Percentiles rank a stretch among this genome's conserved stretches.
phyloP scores from a whole-genome alignment of 2,329 filamentous ascomycete genomes.

The Claviceps pazoutovae region DNA sequence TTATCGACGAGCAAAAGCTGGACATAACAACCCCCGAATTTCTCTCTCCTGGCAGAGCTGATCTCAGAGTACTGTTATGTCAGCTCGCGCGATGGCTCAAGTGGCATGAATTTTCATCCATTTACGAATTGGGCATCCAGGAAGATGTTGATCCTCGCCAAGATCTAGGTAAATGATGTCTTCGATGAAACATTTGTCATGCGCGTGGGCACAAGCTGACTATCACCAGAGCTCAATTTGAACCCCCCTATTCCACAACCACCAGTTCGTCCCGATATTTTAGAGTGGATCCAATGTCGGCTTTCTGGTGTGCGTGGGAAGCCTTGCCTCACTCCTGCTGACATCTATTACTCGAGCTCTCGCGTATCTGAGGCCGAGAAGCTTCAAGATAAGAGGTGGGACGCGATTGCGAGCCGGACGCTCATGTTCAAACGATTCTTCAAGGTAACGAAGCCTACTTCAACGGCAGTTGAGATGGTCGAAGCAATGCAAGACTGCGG shows the following conservation, averaged over 20 bases:
- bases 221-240: constrained; percentile 16
- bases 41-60: constrained; percentile 27
- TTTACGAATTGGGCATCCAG: constrained; percentile 41
- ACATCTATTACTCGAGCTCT: constrained; percentile 29
- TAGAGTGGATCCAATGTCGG: constrained; percentile 39
- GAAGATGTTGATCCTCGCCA: constrained; percentile 26
- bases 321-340: constrained; percentile 28
- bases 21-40: constrained; percentile 40
- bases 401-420: constrained; percentile 48
- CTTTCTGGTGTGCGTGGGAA: constrained; percentile 24
- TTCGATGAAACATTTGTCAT: not conserved
- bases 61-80: constrained; percentile 59
- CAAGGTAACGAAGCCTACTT: constrained; percentile 35
- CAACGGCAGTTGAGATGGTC: constrained; percentile 48
- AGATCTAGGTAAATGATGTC: constrained; percentile 23
- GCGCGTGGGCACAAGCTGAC: constrained; percentile 5
- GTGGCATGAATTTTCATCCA: constrained; percentile 40
- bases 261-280: constrained; percentile 25
- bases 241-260: constrained; percentile 22
- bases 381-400: constrained; percentile 27
- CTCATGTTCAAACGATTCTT: constrained; percentile 58
- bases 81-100: constrained; percentile 74
- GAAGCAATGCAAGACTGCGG: constrained; percentile 60
- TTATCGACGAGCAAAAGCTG: constrained; percentile 83
- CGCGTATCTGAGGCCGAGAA: constrained; percentile 22